A percentile compares a stretch with the other conserved stretches of the same genome.
Conservation (phyloP, 768 basidiomycete species). For the Rhodosporidiobolus sp. region DNA sequence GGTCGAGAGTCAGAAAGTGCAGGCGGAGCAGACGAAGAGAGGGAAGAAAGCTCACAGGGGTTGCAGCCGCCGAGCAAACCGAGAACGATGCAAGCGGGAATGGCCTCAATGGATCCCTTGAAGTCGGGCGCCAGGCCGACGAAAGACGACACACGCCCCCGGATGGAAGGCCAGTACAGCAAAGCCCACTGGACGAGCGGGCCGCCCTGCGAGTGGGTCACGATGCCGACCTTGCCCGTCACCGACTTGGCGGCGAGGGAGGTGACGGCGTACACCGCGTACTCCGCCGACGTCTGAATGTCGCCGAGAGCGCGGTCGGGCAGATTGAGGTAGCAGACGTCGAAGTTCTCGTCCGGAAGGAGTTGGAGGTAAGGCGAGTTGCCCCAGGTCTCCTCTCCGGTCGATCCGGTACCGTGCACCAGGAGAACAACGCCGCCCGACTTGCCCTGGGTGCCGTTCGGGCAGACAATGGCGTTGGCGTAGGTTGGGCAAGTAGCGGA, state of each 20-base stretch:
- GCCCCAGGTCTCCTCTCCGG: slow-evolving; percentile 44
- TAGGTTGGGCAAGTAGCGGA: slow-evolving; percentile 19
- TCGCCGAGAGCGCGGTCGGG: slow-evolving; percentile 41
- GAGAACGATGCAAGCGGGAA: slow-evolving; percentile 31
- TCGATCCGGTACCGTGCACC: slow-evolving; percentile 44
- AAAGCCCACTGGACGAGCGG: slow-evolving; percentile 36
- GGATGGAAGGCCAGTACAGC: slow-evolving; percentile 42
- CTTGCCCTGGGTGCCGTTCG: slow-evolving; percentile 39
- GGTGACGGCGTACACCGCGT: slow-evolving; percentile 43
- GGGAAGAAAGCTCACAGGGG: slow-evolving; percentile 9
- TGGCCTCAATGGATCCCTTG: slow-evolving; percentile 42
- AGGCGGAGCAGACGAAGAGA: neutral
- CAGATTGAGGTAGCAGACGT: slow-evolving; percentile 44
- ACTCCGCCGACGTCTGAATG: slow-evolving; percentile 44
- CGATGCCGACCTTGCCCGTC: slow-evolving; percentile 44
- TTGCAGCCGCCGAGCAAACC: slow-evolving; percentile 38
- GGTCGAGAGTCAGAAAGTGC: neutral
- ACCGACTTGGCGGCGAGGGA: slow-evolving; percentile 36
- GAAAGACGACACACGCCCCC: slow-evolving; percentile 39
- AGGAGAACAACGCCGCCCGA: slow-evolving; percentile 45
- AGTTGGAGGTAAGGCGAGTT: slow-evolving; percentile 42
- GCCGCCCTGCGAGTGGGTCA: slow-evolving; percentile 44
- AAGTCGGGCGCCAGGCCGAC: slow-evolving; percentile 43
- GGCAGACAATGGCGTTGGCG: slow-evolving; percentile 41
- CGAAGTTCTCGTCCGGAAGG: slow-evolving; percentile 43